Evolutionary conservation across 768 basidiomycete species (phyloP).

Genomic region (Mycena floridula): DNA sequence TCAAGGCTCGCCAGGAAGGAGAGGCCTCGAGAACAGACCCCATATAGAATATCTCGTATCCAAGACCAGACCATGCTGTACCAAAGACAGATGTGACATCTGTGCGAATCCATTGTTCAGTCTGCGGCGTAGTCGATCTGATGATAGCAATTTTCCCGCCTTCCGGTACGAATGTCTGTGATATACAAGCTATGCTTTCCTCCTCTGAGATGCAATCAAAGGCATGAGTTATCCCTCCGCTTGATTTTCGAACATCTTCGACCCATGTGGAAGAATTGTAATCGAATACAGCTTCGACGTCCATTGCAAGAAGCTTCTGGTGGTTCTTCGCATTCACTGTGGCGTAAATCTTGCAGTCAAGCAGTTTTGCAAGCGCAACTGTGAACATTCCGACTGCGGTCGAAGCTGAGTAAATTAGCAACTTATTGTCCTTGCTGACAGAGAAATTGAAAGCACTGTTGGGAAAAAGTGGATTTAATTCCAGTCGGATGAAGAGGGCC

Average conservation of each 20-base stretch:
- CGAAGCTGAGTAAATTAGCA: constrained; percentile 27
- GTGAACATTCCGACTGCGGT: constrained; percentile 28
- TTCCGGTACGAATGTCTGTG: constrained; percentile 19
- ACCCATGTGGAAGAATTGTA: constrained; percentile 25
- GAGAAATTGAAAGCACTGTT: constrained; percentile 16
- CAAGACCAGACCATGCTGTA: constrained; percentile 27
- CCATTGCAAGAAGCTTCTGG: constrained; percentile 18
- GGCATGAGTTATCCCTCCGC: constrained; percentile 23
- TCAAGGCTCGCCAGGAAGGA: constrained; percentile 20
- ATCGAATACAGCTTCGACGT: constrained; percentile 25
- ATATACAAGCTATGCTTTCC: constrained; percentile 21
- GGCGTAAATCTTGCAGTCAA: constrained; percentile 22
- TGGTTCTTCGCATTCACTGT: constrained; percentile 25
- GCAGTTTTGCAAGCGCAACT: constrained; percentile 19
- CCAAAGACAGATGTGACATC: constrained; percentile 23
- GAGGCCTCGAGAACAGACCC: constrained; percentile 20
- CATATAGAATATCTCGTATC: constrained; percentile 24
- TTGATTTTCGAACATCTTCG: constrained; percentile 19
- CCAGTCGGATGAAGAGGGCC: constrained; percentile 27
- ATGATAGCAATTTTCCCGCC: constrained; percentile 28
- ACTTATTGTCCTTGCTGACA: constrained; percentile 9
- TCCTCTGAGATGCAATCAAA: constrained; percentile 29
- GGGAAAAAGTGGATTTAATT: constrained; percentile 21
- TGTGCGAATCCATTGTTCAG: constrained; percentile 15
- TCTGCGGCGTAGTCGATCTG: constrained; percentile 18